phyloP scores from a whole-genome alignment of 805 yeast species.

The Yamadazyma phyllophila region DNA sequence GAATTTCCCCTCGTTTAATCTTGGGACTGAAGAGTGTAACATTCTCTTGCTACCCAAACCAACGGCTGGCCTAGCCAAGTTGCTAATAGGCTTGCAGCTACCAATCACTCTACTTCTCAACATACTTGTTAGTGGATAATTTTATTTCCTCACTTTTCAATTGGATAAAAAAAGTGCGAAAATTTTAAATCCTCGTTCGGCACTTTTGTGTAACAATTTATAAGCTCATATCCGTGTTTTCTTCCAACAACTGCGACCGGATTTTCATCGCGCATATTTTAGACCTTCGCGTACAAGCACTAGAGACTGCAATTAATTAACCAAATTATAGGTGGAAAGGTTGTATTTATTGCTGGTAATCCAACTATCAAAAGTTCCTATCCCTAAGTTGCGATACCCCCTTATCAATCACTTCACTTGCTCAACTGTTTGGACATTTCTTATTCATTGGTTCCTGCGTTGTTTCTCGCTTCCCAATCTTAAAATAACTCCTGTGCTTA shows the following conservation, averaged over 20 bases:
- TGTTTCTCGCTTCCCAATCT: neutral
- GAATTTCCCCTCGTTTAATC: constrained; percentile 23
- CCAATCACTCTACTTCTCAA: constrained; percentile 1
- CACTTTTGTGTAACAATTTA: neutral
- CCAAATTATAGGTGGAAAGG: neutral
- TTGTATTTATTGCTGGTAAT: too few species aligned
- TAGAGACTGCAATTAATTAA: neutral
- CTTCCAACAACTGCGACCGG: constrained; percentile 5
- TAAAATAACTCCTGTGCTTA: neutral
- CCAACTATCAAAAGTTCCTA: too few species aligned
- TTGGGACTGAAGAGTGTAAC: neutral
- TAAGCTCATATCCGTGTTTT: neutral
- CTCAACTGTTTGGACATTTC: neutral
- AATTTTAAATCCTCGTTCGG: neutral
- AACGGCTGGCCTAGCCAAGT: neutral
- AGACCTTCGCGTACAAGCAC: constrained; percentile 4
- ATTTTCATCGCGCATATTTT: constrained; percentile 2
- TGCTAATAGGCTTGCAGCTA: neutral
- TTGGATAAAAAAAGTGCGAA: constrained; percentile 6
- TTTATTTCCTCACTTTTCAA: constrained; percentile 10
- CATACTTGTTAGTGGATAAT: constrained; percentile 3
- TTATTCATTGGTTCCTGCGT: neutral
- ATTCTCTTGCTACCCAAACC: constrained; percentile 6
- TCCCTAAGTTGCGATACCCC: too few species aligned
- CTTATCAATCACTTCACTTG: neutral